Evolutionary conservation across 805 yeast species (phyloP).

Genomic region (Wickerhamiella lipophila): DNA sequence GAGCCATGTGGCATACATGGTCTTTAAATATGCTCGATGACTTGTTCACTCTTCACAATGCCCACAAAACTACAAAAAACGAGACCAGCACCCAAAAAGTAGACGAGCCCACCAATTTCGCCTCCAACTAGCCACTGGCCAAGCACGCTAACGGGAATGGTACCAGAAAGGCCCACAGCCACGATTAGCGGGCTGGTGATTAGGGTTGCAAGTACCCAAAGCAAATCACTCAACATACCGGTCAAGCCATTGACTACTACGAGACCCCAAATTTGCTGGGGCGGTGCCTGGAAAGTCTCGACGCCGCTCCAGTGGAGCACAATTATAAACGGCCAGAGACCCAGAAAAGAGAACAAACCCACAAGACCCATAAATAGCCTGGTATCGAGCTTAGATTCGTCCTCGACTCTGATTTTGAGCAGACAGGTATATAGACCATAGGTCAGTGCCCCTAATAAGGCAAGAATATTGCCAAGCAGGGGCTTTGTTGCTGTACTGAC

Average conservation of each 20-base stretch:
- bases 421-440: conserved; percentile 87
- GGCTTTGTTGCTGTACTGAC: conserved; percentile 21
- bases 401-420: conserved; percentile 56
- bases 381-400: conserved; percentile 69
- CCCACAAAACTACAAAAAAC: conserved; percentile 75
- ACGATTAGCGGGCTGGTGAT: conserved; percentile 90
- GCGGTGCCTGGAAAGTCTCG: conserved; percentile 66
- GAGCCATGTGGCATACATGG: too few relatives aligned
- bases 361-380: conserved; percentile 89
- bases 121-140: conserved; percentile 73
- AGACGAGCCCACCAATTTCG: conserved; percentile 46
- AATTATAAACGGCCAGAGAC: conserved; percentile 72
- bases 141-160: conserved; percentile 88
- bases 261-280: conserved; percentile 38
- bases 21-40: too few relatives aligned
- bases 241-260: conserved; percentile 55
- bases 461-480: conserved; percentile 61
- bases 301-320: conserved; percentile 48
- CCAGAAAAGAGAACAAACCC: conserved; percentile 63
- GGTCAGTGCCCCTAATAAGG: conserved; percentile 72
- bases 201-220: conserved; percentile 93
- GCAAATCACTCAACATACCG: conserved; percentile 77
- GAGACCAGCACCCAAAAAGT: conserved; percentile 65
- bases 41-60: conserved; percentile 28
- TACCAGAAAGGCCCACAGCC: conserved; percentile 84